A percentile compares a stretch with the other conserved stretches of the same genome.
phyloP scores from a whole-genome alignment of 1,284 basidiomycete species.

The Ceratobasidium theobromae region DNA sequence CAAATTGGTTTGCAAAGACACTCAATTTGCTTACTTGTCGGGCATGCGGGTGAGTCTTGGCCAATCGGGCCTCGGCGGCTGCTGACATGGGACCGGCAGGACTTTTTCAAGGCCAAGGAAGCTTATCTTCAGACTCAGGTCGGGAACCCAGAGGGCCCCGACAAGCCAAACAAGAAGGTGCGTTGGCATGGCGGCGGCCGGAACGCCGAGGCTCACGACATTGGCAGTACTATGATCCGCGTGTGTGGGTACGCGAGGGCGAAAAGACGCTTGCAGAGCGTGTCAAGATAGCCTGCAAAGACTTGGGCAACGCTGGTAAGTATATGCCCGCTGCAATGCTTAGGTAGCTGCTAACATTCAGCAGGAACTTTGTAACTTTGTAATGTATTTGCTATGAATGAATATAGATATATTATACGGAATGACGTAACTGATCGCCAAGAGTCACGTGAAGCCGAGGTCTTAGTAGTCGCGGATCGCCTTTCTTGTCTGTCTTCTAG shows the following conservation, averaged over 20 bases:
- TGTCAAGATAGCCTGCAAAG: constrained; percentile 88
- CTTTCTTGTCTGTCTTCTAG: constrained; percentile 2
- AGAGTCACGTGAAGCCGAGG: background rate
- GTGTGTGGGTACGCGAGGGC: constrained; percentile 97
- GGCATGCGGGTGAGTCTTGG: constrained; percentile 72
- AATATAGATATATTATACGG: background rate
- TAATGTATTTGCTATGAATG: background rate
- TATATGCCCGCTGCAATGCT: constrained; percentile 11
- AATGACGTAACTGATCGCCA: background rate
- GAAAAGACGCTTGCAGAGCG: constrained; percentile 91
- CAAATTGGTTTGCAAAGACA: constrained; percentile 53
- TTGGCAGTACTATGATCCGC: constrained; percentile 81
- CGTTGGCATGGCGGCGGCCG: constrained; percentile 21
- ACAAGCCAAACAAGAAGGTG: constrained; percentile 98
- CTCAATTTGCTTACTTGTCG: constrained; percentile 87
- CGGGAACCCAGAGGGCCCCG: constrained; percentile 89
- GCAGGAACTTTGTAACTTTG: constrained; percentile 23
- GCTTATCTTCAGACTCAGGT: constrained; percentile 87
- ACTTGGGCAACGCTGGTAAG: constrained; percentile 77
- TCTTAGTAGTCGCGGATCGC: too few relatives aligned
- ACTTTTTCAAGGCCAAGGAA: constrained; percentile 82
- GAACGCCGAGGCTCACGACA: constrained; percentile 26
- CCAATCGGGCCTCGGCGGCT: background rate
- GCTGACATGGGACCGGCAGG: constrained; percentile 46
- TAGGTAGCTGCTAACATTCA: background rate